Conservation (phyloP, 2,329 filamentous ascomycete genomes). For the Fusarium caatingaense region DNA sequence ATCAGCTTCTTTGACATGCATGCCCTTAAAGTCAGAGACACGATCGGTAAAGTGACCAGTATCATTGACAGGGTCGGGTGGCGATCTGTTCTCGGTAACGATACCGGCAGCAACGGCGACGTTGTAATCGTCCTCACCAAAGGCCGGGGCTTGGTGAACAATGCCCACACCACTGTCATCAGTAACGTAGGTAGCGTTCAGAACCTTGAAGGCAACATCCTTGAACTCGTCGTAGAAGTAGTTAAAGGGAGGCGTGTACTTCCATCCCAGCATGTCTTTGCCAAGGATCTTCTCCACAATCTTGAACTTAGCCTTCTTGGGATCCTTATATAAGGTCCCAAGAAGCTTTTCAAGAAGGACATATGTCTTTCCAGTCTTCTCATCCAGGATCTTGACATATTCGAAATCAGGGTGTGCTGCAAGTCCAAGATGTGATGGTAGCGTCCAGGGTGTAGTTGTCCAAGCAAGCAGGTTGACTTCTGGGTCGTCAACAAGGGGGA, state of each 20-base stretch:
- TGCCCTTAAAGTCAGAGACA: constrained; percentile 83
- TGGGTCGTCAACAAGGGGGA: constrained; percentile 83
- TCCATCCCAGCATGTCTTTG: constrained; percentile 87
- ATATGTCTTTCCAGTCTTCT: constrained; percentile 84
- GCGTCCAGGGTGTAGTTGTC: constrained; percentile 90
- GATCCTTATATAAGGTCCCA: constrained; percentile 88
- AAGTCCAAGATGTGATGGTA: constrained; percentile 83
- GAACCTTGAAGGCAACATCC: constrained; percentile 81
- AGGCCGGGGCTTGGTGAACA: constrained; percentile 92
- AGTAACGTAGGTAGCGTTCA: constrained; percentile 88
- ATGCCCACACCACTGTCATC: constrained; percentile 92
- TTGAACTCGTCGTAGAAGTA: constrained; percentile 93
- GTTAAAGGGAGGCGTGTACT: constrained; percentile 87
- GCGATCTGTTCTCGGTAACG: constrained; percentile 78
- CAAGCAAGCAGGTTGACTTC: constrained; percentile 83
- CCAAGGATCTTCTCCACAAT: constrained; percentile 83
- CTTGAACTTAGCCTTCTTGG: constrained; percentile 94
- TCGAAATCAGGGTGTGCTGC: constrained; percentile 85
- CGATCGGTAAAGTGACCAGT: constrained; percentile 81
- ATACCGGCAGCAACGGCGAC: constrained; percentile 81
- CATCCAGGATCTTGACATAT: constrained; percentile 87
- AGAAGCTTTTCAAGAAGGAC: constrained; percentile 86
- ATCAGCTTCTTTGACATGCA: constrained; percentile 92
- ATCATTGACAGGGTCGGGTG: constrained; percentile 93
- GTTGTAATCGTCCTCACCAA: constrained; percentile 96